Conservation (phyloP, 257 asterid genomes). For the Solanum chilense region DNA sequence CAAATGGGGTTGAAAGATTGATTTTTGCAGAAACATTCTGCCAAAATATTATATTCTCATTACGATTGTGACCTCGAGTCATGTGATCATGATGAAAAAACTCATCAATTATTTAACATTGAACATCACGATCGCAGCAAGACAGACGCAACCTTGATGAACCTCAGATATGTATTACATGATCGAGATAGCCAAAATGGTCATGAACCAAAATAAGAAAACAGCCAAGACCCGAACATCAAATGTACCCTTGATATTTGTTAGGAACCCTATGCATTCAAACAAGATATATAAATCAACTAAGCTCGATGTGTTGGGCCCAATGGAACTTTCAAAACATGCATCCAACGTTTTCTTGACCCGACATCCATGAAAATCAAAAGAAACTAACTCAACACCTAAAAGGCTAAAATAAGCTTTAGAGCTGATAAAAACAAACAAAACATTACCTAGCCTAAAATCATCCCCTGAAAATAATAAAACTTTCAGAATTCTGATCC, state of each 20-base stretch:
- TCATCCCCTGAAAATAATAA: neutral
- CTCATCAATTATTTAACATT: too few relatives aligned
- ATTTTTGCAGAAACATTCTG: too few relatives aligned
- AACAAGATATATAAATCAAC: neutral
- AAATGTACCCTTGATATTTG: neutral
- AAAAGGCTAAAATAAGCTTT: neutral
- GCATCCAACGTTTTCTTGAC: neutral
- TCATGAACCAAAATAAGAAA: too few relatives aligned
- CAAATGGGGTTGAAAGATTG: neutral
- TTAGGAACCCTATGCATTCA: too few relatives aligned
- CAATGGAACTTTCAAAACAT: neutral
- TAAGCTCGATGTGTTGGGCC: accelerated
- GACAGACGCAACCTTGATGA: too few relatives aligned
- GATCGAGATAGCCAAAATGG: neutral
- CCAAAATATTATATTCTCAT: too few relatives aligned
- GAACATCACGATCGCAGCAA: too few relatives aligned
- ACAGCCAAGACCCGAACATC: neutral
- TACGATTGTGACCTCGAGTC: neutral
- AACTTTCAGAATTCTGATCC: too few relatives aligned
- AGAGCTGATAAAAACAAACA: neutral
- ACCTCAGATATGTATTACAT: too few relatives aligned
- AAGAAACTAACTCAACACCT: neutral
- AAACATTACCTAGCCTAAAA: neutral
- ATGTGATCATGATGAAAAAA: too few relatives aligned
- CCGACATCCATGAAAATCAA: neutral